Base-by-base conservation (phyloP, 805 yeast genomes). In the Isabelozyma pseudorhagii region DNA sequence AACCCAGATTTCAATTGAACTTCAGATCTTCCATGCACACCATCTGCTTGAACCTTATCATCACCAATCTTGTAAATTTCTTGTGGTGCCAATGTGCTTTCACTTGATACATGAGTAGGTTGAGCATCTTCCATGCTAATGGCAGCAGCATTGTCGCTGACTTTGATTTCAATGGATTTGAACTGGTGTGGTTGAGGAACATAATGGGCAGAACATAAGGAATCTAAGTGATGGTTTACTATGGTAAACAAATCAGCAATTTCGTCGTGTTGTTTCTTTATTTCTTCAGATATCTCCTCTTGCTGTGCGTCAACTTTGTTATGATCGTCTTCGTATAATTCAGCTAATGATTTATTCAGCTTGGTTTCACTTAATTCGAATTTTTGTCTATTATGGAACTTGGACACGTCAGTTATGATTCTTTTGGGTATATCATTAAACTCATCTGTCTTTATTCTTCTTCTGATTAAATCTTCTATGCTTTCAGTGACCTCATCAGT, bases 71-170 rank as follows among this genome's bases (percentile, higher is more conserved):
- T 81, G 69, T 85, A 94, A 8, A 94, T 77, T 69, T 93, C 99
- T 72, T 93, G 99, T 39, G 99, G 99, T 2, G 99, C 99, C 59
- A 94, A 77, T 45, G 87, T 81, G 11, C 85, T 74, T 18, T 85
- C 89, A 34, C 80, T 72, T 1, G 94, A 82, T 71, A 88, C 77
- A 38, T 91, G 84, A 50, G 89, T 76, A 45, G 99, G 99, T 71
- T 91, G 97, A 1, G 97, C 94, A 62, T 94, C 98, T 70, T 93
- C 99, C 96, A 93, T 89, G 1, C 85, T 63, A 45, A 94, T 85
- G 1, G 96, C 80, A 5, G 96, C 85, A 49, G 92, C 87, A 38
- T 58, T 61, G 49, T 71, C 76, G 34, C 61, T 64, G 38, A 91
- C 89, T 64, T 87, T 89, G 62, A 94, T 84, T 50, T 88, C 91